A percentile compares a stretch with the other conserved stretches of the same genome.
These are phyloP conservation scores for Hymenoscyphus scutula DNA, from an alignment of 2,329 filamentous ascomycete species.

Conservation along the genomic window DNA sequence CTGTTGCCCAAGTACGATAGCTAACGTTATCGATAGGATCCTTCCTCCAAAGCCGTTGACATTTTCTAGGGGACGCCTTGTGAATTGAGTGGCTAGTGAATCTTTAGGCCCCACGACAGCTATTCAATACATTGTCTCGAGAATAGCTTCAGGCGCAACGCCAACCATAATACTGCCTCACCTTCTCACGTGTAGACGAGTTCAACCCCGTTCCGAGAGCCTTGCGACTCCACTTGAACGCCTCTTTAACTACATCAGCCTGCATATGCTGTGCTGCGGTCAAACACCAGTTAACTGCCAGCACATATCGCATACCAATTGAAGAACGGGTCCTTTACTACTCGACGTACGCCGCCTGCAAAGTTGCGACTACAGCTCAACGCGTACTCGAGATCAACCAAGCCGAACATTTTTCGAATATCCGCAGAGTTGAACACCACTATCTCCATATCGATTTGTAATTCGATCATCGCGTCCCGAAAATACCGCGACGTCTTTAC, in stretches of 20 bases:
- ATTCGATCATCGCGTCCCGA: neutral
- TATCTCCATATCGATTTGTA: neutral
- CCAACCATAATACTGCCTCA: slow-evolving; percentile 23
- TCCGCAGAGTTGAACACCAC: neutral
- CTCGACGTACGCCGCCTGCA: slow-evolving; percentile 25
- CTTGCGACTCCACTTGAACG: slow-evolving; percentile 40
- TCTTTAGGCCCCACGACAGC: slow-evolving; percentile 24
- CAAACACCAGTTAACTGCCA: slow-evolving; percentile 56
- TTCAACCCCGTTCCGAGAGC: slow-evolving; percentile 37
- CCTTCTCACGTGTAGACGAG: slow-evolving; percentile 33
- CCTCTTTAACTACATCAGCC: slow-evolving; percentile 47
- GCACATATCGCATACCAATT: slow-evolving; percentile 56
- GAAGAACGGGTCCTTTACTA: slow-evolving; percentile 37
- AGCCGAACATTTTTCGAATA: neutral
- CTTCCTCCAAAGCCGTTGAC: slow-evolving; percentile 22
- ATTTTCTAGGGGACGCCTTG: slow-evolving; percentile 30
- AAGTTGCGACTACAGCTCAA: slow-evolving; percentile 29
- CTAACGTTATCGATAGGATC: slow-evolving; percentile 37
- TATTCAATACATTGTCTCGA: slow-evolving; percentile 25
- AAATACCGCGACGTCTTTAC: slow-evolving; percentile 8
- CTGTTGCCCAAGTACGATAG: slow-evolving; percentile 29
- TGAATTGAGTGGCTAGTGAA: slow-evolving; percentile 29
- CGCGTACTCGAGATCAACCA: slow-evolving; percentile 21
- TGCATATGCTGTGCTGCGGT: slow-evolving; percentile 59
- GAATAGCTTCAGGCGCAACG: slow-evolving; percentile 32